Base-by-base conservation (phyloP, 2,329 filamentous ascomycete genomes). In the Ophiostoma montium region DNA sequence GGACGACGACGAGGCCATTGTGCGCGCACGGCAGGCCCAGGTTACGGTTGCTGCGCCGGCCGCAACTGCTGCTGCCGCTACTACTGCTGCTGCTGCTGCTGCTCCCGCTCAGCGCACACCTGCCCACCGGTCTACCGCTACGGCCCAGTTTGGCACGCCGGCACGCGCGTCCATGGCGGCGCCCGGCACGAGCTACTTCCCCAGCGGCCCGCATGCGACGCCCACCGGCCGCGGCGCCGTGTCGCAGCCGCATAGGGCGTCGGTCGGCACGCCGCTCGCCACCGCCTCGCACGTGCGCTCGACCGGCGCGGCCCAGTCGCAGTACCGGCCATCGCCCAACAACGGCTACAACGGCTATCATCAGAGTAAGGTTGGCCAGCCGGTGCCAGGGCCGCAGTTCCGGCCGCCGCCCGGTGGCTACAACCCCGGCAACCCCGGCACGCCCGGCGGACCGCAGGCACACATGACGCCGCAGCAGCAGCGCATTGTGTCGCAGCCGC, bases 1-100 rank as follows among this genome's bases (percentile, higher is more conserved):
- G 77, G 87, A 94, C 57, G 86, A 90, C 57, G 87, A 94, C 56
- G 83, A 87, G 55, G 72, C 72, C 35, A 75, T 74, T 39, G 69
- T 71, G 41, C 70, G 74, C 36, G 54, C 53, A 9, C 54, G 56
- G 6, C 57, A 57, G 35, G 47, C 51, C n/a, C n/a, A n/a, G n/a
- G n/a, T n/a, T n/a, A n/a, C n/a, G n/a, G n/a, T n/a, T n/a, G n/a
- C n/a, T n/a, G n/a, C 35, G 8, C 10, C 15, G 7, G 3, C 35
- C 15, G 35, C 15, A 3, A 18, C 35, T 15, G 15, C 8, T 36
- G 15, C 10, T 15, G 7, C 35, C 4, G 35, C n/a, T 15, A 3
- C 15, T 9, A 5, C 15, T 16, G 35, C 35, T 15, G 16, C 15
- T n/a, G 15, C 35, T 16, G 21, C 39, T 2, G 15, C 16, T 4